Conservation (phyloP, 306 rosid genomes). For the Castanospermum australe region DNA sequence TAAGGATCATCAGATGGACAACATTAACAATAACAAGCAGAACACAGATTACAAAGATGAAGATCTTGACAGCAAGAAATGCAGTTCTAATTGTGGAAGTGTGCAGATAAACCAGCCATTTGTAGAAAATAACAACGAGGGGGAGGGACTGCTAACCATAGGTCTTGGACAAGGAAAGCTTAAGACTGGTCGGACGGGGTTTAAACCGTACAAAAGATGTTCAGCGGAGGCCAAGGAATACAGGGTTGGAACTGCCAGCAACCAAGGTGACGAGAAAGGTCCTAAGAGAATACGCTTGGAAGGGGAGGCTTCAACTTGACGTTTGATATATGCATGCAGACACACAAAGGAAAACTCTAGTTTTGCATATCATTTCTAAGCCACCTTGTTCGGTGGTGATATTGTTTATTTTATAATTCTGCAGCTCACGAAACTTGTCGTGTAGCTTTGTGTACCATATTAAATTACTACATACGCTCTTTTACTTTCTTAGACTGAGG, state of each 20-base stretch:
- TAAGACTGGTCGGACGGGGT: constrained; percentile 76
- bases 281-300: constrained; percentile 75
- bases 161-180: constrained; percentile 74
- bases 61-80: constrained; percentile 42
- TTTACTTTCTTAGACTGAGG: constrained; percentile 43
- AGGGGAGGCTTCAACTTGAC: constrained; percentile 53
- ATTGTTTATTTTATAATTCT: constrained; percentile 14
- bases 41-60: constrained; percentile 28
- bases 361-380: constrained; percentile 32
- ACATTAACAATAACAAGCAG: constrained; percentile 32
- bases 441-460: constrained; percentile 67
- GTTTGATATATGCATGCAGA: constrained; percentile 31
- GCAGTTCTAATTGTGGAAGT: constrained; percentile 38
- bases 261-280: constrained; percentile 71
- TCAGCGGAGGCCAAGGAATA: constrained; percentile 73
- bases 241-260: constrained; percentile 41
- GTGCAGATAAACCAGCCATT: constrained; percentile 35
- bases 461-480: constrained; percentile 42
- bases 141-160: constrained; percentile 55
- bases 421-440: constrained; percentile 61
- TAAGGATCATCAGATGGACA: constrained; percentile 36
- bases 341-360: constrained; percentile 45
- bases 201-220: constrained; percentile 95
- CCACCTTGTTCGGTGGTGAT: background rate
- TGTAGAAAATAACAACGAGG: constrained; percentile 40